Evolutionary conservation across 495 filamentous ascomycete genomes (phyloP), one percentile per base, ranked within the genome.

Genomic region (Friedmanniomyces simplex): DNA sequence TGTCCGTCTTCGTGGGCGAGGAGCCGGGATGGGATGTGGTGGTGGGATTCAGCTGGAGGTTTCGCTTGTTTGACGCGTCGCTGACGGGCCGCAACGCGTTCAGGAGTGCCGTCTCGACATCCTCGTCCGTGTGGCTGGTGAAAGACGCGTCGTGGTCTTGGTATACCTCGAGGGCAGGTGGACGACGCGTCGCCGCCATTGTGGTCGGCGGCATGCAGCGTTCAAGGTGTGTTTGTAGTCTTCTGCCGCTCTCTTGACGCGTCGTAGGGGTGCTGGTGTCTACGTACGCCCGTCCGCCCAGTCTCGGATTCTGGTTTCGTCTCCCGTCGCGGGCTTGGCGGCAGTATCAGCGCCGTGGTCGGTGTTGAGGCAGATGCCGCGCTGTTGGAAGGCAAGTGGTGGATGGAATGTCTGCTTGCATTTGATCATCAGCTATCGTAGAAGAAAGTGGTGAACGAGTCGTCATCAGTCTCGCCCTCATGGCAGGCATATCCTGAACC

Each of bases 141-240:
- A 57, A 52, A 5, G 68, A 64, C 57, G 73, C 74, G 64, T 75
- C 72, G 51, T 79, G 72, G 67, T 86, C 84, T 61, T 83, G 74
- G 68, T 77, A 86, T 66, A 83, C 81, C 56, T 84, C 77, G 63
- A 85, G 71, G 61, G 78, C 73, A 64, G 79, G 74, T 62, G 72
- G 68, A 52, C 77, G 74, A 77, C 80, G 84, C 77, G 87, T 81
- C 74, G 83, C 74, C 66, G 77, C 76, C 83, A 86, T 86, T 36
- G 37, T n/a, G 1, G 43, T 16, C 14, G 57, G 57, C 26, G 57
- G 32, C 47, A 49, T 56, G 30, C 34, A 41, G 32, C 22, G 36
- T 36, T n/a, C 16, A 6, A 2, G 16, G 13, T 52, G 16, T 47
- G 4, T 53, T 8, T 20, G 6, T 14, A 6, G 53, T 51, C 13